Percentiles rank a stretch among this genome's conserved stretches.
Evolutionary conservation across 2,329 filamentous ascomycete species (phyloP).

Genomic region (Aspergillus sp.): DNA sequence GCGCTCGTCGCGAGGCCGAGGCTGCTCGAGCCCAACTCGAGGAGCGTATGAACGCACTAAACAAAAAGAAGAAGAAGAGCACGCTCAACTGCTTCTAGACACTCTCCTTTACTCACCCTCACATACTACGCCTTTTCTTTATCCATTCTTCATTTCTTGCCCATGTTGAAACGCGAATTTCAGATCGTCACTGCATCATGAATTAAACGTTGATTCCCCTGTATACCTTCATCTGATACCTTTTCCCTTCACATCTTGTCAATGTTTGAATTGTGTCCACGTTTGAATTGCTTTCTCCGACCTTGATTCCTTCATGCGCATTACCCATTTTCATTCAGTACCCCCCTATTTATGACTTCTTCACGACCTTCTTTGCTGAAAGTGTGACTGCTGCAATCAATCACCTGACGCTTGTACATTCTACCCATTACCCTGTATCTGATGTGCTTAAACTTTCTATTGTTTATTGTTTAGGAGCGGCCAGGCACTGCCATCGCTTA

Average conservation of each 20-base stretch:
- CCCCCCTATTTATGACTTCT: slow-evolving; percentile 13
- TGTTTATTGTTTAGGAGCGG: slow-evolving; percentile 1
- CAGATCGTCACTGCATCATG: slow-evolving; percentile 25
- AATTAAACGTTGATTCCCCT: slow-evolving; percentile 26
- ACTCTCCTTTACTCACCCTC: background rate
- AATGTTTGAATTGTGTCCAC: background rate
- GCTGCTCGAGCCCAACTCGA: slow-evolving; percentile 84
- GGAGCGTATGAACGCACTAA: slow-evolving; percentile 90
- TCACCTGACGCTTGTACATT: slow-evolving; percentile 14
- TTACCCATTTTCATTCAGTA: slow-evolving; percentile 1
- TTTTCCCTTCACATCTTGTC: slow-evolving; percentile 16
- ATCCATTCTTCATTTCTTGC: slow-evolving; percentile 11
- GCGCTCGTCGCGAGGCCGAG: slow-evolving; percentile 87
- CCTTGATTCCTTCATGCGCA: slow-evolving; percentile 4
- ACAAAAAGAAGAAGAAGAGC: slow-evolving; percentile 90
- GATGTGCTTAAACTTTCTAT: background rate
- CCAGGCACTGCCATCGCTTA: background rate
- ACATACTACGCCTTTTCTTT: background rate
- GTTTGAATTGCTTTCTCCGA: background rate
- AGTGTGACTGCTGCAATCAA: slow-evolving; percentile 3
- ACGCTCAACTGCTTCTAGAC: slow-evolving; percentile 95
- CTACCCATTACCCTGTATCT: background rate
- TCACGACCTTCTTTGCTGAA: slow-evolving; percentile 8
- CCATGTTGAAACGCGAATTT: slow-evolving; percentile 19
- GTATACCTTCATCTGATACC: slow-evolving; percentile 21